A percentile compares a stretch with the other conserved stretches of the same genome.
Conservation (phyloP, 2,329 filamentous ascomycete species). For the Elsinoe perseae region DNA sequence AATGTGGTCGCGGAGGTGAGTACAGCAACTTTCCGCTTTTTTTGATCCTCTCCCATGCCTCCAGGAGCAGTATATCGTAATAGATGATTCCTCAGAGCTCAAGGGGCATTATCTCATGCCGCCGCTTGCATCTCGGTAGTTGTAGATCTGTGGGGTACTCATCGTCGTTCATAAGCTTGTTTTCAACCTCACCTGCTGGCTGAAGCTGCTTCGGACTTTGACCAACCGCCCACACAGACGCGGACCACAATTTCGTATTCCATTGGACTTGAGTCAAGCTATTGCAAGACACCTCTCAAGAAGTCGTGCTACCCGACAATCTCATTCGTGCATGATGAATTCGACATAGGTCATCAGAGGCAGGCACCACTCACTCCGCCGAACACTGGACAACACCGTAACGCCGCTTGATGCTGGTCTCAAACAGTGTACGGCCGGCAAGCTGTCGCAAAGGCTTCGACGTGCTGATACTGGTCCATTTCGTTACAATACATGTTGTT, state of each 20-base stretch:
- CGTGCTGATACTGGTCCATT: too few species aligned
- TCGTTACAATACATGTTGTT: neutral
- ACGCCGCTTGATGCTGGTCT: too few species aligned
- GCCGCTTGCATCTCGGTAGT: conserved; percentile 11
- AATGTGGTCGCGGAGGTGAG: conserved; percentile 10
- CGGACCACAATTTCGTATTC: neutral
- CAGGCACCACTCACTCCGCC: too few species aligned
- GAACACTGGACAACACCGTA: too few species aligned
- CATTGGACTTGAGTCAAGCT: neutral
- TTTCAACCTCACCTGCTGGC: conserved; percentile 11
- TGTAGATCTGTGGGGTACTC: conserved; percentile 11
- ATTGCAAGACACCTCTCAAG: too few species aligned
- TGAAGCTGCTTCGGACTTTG: neutral
- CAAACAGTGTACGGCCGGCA: too few species aligned
- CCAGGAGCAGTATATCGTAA: neutral
- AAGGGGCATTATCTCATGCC: conserved; percentile 8
- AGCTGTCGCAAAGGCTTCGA: too few species aligned
- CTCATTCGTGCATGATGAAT: too few species aligned
- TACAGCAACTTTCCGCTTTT: conserved; percentile 14
- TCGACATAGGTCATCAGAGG: too few species aligned
- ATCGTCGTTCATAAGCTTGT: conserved; percentile 8
- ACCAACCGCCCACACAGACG: neutral
- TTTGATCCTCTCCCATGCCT: neutral
- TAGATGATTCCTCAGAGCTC: neutral
- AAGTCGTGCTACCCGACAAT: too few species aligned